Base-by-base conservation (phyloP, 345 rosid species). In the Psidium guajava region DNA sequence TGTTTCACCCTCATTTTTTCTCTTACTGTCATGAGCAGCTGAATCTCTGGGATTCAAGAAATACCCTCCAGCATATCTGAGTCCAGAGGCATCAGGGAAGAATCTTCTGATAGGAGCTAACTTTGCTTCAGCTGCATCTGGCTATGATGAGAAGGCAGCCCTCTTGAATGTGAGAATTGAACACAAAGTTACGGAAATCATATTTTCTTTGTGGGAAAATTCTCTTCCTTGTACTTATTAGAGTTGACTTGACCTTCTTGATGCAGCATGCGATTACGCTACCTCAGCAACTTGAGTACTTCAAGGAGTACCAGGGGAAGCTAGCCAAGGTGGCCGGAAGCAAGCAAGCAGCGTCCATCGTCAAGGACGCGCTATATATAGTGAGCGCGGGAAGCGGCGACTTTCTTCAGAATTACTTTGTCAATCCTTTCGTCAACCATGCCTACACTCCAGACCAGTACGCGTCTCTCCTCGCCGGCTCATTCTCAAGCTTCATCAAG, bases 71-170 rank as follows among this genome's bases (percentile, higher is more conserved):
- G 95, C 98, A 57, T 97, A 96, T 86, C 93, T 95, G 50, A 93
- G 99, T 88, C 98, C 97, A 2, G 91, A 94, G 80, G 98, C 98
- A 86, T 92, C 98, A 5, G 98, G 99, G 5, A 93, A 91, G 80
- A 97, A 92, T 85, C 99, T 97, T 84, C 94, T 97, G n/a, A 93
- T 95, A 81, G 99, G 98, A 88, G 93, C 95, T 81, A 97, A 95
- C 90, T 97, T 96, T 85, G 99, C 98, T 85, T 95, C 98, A 2
- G 98, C 99, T 84, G 99, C 91, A 69, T 91, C 98, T 86, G 99
- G 99, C 56, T 97, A 91, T 57, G 98, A 97, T 85, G 98, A 96
- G 24, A 90, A 86, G 85, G 94, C 98, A 51, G 94, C 99, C 25
- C 8, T n/a, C 27, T 3, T 92, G 58, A 96, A 90, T 81, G 97